These are phyloP conservation scores for Atkinsonella texensis DNA, from an alignment of 2,329 filamentous ascomycete species.

Conservation along the genomic window DNA sequence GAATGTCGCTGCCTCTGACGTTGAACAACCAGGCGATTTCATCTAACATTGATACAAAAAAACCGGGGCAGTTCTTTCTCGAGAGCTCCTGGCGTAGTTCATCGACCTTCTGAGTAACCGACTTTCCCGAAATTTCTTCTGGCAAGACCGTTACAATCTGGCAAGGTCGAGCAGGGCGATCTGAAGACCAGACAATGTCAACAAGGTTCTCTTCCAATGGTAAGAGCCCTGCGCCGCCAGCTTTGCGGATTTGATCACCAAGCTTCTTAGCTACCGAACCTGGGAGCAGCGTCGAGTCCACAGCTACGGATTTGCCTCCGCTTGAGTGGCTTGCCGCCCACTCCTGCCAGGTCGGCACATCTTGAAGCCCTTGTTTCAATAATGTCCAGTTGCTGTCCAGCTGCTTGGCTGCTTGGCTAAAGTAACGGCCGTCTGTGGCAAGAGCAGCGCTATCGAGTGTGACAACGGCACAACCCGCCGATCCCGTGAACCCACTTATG, in stretches of 20 bases:
- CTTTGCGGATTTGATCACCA: constrained; percentile 74
- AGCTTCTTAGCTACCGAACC: constrained; percentile 54
- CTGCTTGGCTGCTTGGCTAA: constrained; percentile 89
- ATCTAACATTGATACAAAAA: constrained; percentile 89
- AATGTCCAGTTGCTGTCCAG: constrained; percentile 85
- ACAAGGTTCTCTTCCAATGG: constrained; percentile 73
- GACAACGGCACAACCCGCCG: constrained; percentile 83
- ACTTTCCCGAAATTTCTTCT: constrained; percentile 67
- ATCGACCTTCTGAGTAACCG: constrained; percentile 68
- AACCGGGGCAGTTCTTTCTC: constrained; percentile 77
- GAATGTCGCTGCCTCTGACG: constrained; percentile 84
- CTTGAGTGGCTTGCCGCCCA: constrained; percentile 84
- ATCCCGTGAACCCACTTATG: constrained; percentile 90
- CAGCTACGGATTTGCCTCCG: constrained; percentile 76
- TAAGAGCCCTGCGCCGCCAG: constrained; percentile 64
- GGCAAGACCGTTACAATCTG: constrained; percentile 64
- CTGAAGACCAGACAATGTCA: constrained; percentile 75
- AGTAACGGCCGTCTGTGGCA: constrained; percentile 93
- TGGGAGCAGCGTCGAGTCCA: constrained; percentile 81
- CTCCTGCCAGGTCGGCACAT: constrained; percentile 95
- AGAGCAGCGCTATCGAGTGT: constrained; percentile 77
- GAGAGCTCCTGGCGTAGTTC: constrained; percentile 84
- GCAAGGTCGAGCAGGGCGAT: constrained; percentile 61
- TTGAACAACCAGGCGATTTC: constrained; percentile 99
- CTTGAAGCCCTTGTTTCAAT: constrained; percentile 83